Base-by-base conservation (phyloP, 1,284 basidiomycete genomes). In the Leucoagaricus sp. region DNA sequence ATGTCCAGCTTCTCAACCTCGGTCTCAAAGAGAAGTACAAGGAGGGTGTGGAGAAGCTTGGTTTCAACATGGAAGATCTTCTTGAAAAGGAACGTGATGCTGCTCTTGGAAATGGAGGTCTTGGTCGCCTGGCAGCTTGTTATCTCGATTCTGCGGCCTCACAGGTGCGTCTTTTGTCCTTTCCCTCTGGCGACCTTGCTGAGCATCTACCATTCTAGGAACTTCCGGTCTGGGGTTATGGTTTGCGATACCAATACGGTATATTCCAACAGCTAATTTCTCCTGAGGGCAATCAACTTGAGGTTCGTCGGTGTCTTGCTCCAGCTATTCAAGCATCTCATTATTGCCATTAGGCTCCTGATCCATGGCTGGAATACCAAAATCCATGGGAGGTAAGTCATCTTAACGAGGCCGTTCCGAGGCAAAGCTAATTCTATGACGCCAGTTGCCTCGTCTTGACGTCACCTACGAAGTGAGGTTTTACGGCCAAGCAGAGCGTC, bases 261-360 rank as follows among this genome's bases (percentile, higher is more conserved):
- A 95, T 97, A 73, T 97, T 97, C 83, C 91, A 94, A 73, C 95
- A 97, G 75, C 82, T 94, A 55, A 93, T 93, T 67, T 84, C 84
- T 10, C 85, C 91, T 9, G 88, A 92, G 57, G 93, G 93, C 19
- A 83, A 88, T 46, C 91, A 94, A 70, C 85, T 95, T 5, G 93
- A 96, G 74, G 93, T 76, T 57, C 29, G 63, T 26, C 3, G 25
- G 29, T 29, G 17, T 6, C 12, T 5, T 10, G 21, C 36, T 23
- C 17, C 4, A 42, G 9, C 23, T 17, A 19, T 40, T 15, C 19
- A 17, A 31, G 21, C 12, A n/a, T n/a, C 34, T 53, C 45, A 57
- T 40, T 9, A 2, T 45, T 80, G 84, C 66, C 76, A 82, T 19
- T 84, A 95, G 77, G 93, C 92, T 3, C 93, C 94, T 8, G 94